Evolutionary conservation across 495 filamentous ascomycete genomes (phyloP), one percentile per base, ranked within the genome.

Genomic region (Articulospora tetracladia): DNA sequence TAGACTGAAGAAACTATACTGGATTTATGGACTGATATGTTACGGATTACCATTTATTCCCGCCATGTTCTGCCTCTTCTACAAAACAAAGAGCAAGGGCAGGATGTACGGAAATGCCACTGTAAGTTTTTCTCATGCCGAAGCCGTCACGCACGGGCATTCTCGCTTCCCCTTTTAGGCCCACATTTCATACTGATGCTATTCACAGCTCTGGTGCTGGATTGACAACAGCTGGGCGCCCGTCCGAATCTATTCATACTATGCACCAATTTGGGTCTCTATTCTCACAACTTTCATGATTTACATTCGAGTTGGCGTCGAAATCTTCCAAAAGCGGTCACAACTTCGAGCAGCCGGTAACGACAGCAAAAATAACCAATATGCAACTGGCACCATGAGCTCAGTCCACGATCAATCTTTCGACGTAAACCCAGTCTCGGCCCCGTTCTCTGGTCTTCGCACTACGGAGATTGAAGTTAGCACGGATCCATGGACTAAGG

Each of bases 191-290:
- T 13, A 58, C 12, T 46, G 25, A 11, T 39, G 24, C n/a, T 17
- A 11, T 28, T 24, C 44, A 23, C 44, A 82, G 81, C 76, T 96
- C 39, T 95, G 92, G 92, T 96, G 92, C 72, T 96, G 92, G 92
- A 81, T 95, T 49, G 77, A 79, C 41, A 73, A 76, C 28, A 65
- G 79, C 48, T 93, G 84, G 81, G 87, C 87, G 65, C 75, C 80
- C 55, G 77, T 94, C 15, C 86, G 91, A 24, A 86, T 95, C 44
- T 88, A 83, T 41, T 76, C 81, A 53, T 92, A 93, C 72, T 96
- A 96, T 69, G 81, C 83, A 2, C 90, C 91, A 6, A 87, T 93
- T n/a, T 95, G 92, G 91, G 67, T 87, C n/a, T 82, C 88, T 57
- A 86, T 93, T 60, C 62, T 80, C 23, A 60, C 87, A 25, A 91